phyloP scores from a whole-genome alignment of 768 basidiomycete species.

The Rhizopogon rudus region DNA sequence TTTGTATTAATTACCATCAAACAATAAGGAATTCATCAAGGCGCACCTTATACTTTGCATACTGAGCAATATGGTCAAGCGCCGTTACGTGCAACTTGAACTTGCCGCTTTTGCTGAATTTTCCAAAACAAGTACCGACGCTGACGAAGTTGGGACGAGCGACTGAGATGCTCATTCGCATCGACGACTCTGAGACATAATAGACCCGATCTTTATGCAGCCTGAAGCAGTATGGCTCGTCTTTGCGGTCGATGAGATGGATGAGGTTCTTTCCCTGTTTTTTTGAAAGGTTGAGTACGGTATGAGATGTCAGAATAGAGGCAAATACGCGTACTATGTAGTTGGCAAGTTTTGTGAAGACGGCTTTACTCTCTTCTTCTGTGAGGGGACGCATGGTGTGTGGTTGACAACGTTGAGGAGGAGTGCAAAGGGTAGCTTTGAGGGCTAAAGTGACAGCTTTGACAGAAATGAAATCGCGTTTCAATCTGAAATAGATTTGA shows the following conservation, averaged over 20 bases:
- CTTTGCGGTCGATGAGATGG: constrained; percentile 89
- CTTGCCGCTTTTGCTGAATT: constrained; percentile 95
- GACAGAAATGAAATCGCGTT: neutral
- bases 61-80: constrained; percentile 89
- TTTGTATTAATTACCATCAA: neutral
- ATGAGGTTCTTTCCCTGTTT: constrained; percentile 91
- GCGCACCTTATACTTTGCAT: constrained; percentile 94
- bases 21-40: neutral
- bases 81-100: constrained; percentile 96
- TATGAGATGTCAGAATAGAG: neutral
- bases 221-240: constrained; percentile 94
- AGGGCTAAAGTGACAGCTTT: neutral
- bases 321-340: constrained; percentile 66
- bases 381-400: constrained; percentile 85
- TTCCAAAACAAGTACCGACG: constrained; percentile 95
- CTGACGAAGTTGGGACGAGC: constrained; percentile 90
- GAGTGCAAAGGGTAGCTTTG: constrained; percentile 10
- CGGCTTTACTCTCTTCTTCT: constrained; percentile 93
- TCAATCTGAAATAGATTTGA: neutral
- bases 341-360: constrained; percentile 96
- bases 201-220: constrained; percentile 92
- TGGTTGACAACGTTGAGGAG: constrained; percentile 13
- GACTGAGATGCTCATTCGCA: constrained; percentile 88
- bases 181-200: constrained; percentile 93
- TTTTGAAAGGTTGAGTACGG: neutral